These are phyloP conservation scores for Talaromyces sp. DNA, from an alignment of 2,329 filamentous ascomycete genomes.

Conservation along the genomic window DNA sequence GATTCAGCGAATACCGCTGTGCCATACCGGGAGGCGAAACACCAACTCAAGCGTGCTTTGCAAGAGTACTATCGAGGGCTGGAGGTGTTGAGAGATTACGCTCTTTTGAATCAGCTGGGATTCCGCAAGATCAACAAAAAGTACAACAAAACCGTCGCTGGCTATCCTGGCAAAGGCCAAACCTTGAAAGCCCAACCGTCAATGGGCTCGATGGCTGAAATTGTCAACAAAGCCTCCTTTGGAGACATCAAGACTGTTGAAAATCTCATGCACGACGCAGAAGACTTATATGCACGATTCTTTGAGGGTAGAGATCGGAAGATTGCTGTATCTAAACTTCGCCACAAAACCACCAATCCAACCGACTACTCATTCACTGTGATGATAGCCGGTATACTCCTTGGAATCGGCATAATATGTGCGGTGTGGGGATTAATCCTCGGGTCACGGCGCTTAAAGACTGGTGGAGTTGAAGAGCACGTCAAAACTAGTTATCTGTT, in stretches of 20 bases:
- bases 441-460: slow-evolving; percentile 55
- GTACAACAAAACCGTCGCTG: slow-evolving; percentile 87
- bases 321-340: slow-evolving; percentile 82
- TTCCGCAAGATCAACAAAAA: slow-evolving; percentile 99
- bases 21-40: slow-evolving; percentile 83
- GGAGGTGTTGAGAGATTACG: slow-evolving; percentile 89
- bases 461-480: slow-evolving; percentile 53
- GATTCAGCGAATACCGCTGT: slow-evolving; percentile 62
- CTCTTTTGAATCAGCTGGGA: slow-evolving; percentile 84
- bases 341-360: slow-evolving; percentile 66
- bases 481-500: slow-evolving; percentile 68
- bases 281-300: slow-evolving; percentile 91
- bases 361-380: slow-evolving; percentile 63
- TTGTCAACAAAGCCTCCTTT: slow-evolving; percentile 88
- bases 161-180: slow-evolving; percentile 42
- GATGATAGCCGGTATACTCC: slow-evolving; percentile 68
- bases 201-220: slow-evolving; percentile 83
- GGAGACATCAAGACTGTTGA: slow-evolving; percentile 87
- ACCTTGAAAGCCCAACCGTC: slow-evolving; percentile 75
- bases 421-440: slow-evolving; percentile 62
- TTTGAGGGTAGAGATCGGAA: slow-evolving; percentile 95
- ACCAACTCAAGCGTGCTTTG: slow-evolving; percentile 85
- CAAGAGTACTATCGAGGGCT: slow-evolving; percentile 92
- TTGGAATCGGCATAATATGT: slow-evolving; percentile 49
- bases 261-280: slow-evolving; percentile 74